Conservation (phyloP, 2,329 filamentous ascomycete genomes). For the Fusarium sp. region DNA sequence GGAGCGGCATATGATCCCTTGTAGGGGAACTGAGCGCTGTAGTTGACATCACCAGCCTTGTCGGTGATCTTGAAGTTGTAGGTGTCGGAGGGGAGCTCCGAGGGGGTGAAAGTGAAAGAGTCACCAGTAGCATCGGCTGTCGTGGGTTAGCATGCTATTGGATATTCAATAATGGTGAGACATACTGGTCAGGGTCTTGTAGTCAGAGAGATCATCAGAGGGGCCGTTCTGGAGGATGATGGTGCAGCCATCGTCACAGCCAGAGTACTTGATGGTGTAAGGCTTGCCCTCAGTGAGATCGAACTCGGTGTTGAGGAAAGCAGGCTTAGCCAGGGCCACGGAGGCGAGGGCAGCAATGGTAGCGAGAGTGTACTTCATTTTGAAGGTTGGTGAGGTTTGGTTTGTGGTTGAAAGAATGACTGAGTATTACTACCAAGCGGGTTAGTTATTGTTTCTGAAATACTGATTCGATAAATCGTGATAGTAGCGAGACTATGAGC, state of each 20-base stretch:
- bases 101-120: conserved; percentile 45
- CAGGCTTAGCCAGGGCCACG: conserved; percentile 44
- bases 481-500: not conserved
- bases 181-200: conserved; percentile 47
- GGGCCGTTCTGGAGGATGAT: conserved; percentile 48
- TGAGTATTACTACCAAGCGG: conserved; percentile 36
- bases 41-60: conserved; percentile 44
- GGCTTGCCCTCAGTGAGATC: conserved; percentile 43
- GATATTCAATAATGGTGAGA: not conserved
- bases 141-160: not conserved
- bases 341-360: conserved; percentile 44
- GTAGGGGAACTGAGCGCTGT: conserved; percentile 46
- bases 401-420: conserved; percentile 39
- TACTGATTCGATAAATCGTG: conserved; percentile 2
- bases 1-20: conserved; percentile 35
- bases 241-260: conserved; percentile 48
- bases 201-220: conserved; percentile 42
- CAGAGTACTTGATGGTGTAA: conserved; percentile 46
- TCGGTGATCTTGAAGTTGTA: conserved; percentile 51
- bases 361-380: conserved; percentile 51
- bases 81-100: conserved; percentile 41
- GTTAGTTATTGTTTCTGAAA: conserved; percentile 19
- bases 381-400: conserved; percentile 38
- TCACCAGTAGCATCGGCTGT: conserved; percentile 30
- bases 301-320: conserved; percentile 47